Conservation (phyloP, 2,329 filamentous ascomycete species). For the Colletotrichum gloeosporioides region DNA sequence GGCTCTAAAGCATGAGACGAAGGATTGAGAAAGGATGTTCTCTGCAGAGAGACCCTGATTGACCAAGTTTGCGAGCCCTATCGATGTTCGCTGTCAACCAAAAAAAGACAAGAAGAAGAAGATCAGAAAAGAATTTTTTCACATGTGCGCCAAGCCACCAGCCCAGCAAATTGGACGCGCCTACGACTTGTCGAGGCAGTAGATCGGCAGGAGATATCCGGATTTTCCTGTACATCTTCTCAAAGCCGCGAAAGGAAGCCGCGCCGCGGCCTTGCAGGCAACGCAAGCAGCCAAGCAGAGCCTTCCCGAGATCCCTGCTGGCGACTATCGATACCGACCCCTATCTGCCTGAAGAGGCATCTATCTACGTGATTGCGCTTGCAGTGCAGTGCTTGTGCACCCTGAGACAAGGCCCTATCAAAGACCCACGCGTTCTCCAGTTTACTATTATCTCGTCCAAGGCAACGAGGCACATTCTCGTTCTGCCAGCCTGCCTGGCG, state of each 20-base stretch:
- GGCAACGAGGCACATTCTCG: conserved; percentile 3
- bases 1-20: background rate
- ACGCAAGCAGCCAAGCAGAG: background rate
- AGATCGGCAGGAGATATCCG: conserved; percentile 16
- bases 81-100: background rate
- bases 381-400: background rate
- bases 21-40: background rate
- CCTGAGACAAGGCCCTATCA: conserved; percentile 21
- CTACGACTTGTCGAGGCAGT: background rate
- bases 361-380: background rate
- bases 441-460: conserved; percentile 19
- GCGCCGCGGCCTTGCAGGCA: background rate
- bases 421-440: conserved; percentile 18
- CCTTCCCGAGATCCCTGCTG: conserved; percentile 5
- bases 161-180: conserved; percentile 1
- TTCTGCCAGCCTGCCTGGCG: conserved; percentile 6
- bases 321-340: conserved; percentile 6
- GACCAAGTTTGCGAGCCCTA: background rate
- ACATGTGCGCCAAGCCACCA: conserved; percentile 16
- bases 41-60: background rate
- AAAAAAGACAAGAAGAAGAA: background rate
- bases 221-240: background rate
- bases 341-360: background rate
- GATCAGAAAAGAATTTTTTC: conserved; percentile 2
- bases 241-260: background rate